Evolutionary conservation across 2,329 filamentous ascomycete species (phyloP), one percentile per base, ranked within the genome.

Genomic region (Aspergillus intermedius): DNA sequence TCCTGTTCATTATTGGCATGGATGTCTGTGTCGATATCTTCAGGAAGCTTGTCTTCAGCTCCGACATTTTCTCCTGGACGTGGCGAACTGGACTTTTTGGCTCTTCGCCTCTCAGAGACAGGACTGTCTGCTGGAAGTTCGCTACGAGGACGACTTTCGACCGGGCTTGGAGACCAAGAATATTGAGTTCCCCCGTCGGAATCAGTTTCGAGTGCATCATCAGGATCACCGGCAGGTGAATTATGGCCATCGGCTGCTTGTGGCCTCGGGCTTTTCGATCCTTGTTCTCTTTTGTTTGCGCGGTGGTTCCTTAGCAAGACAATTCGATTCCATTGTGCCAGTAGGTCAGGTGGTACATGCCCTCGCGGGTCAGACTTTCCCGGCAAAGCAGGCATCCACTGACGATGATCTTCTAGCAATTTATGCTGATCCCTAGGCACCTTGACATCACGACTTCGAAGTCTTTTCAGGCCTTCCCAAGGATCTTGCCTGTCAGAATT

Each of bases 361-460:
- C 60, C 64, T 25, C 57, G 58, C 17, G 63, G 61, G 30, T 49
- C 43, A 12, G 48, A 48, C 12, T 58, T 51, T 12, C 66, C 65
- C 1, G 61, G 43, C n/a, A 54, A 49, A n/a, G 66, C 60, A 34
- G 68, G 67, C 45, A 70, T 55, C 69, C 65, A 69, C 48, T 59
- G 77, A 13, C 74, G 67, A 22, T 43, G 51, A 5, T 64, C 51
- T 9, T 74, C 69, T 1, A 85, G 63, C 4, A 84, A 64, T 7
- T 66, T 55, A 40, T 63, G 58, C 55, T 85, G 82, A 13, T 77
- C 69, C 22, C 61, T 65, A 2, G 76, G 70, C 45, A 80, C 75
- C 21, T 58, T 65, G 28, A 77, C 60, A 54, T 77, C 72, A 40
- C 58, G 63, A 15, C 64, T 66, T 25, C 65, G 62, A 47, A 80